Conservation (phyloP, 345 rosid species). For the Salix brachista region DNA sequence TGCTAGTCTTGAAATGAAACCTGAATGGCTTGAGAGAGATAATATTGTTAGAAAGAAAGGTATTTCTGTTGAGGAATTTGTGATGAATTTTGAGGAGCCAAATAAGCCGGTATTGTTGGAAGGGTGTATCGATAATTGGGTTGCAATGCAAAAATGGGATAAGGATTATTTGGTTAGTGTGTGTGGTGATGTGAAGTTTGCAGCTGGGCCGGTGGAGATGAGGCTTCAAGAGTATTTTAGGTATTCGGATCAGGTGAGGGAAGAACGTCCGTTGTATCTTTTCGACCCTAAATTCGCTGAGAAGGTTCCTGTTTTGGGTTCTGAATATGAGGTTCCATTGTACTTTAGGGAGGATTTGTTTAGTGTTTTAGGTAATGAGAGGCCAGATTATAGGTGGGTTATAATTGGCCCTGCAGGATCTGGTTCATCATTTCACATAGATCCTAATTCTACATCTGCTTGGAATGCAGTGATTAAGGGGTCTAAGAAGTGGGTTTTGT, state of each 20-base stretch:
- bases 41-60: constrained; percentile 68
- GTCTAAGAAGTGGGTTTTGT: constrained; percentile 91
- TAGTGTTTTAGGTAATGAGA: constrained; percentile 66
- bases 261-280: constrained; percentile 92
- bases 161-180: constrained; percentile 57
- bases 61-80: constrained; percentile 67
- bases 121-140: constrained; percentile 81
- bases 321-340: constrained; percentile 67
- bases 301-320: constrained; percentile 63
- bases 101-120: constrained; percentile 89
- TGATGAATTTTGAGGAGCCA: constrained; percentile 63
- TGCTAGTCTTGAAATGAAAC: constrained; percentile 94
- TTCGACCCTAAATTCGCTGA: constrained; percentile 89
- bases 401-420: constrained; percentile 93
- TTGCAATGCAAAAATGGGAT: constrained; percentile 61
- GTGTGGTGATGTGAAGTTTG: constrained; percentile 55
- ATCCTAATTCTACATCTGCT: constrained; percentile 97
- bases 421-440: constrained; percentile 95
- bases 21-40: constrained; percentile 87
- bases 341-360: constrained; percentile 89
- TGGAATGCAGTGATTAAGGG: constrained; percentile 95
- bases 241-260: constrained; percentile 68
- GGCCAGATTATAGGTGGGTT: constrained; percentile 94
- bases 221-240: constrained; percentile 63
- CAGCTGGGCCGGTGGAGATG: constrained; percentile 87